phyloP scores from a whole-genome alignment of 2,329 filamentous ascomycete species.

The Onygenales sp. region DNA sequence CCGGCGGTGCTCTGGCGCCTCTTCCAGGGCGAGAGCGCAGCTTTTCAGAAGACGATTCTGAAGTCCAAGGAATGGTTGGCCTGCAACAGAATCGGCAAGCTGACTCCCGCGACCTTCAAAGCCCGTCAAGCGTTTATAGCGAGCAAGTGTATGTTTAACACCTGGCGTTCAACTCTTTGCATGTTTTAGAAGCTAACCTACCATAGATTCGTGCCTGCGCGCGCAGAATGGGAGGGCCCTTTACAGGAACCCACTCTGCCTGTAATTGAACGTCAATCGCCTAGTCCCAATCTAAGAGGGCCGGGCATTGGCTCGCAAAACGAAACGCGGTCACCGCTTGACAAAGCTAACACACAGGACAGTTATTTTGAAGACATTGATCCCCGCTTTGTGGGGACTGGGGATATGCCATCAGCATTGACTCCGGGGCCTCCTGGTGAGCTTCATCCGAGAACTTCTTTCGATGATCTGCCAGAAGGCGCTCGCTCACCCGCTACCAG shows the following conservation, averaged over 20 bases:
- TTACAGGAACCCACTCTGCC: slow-evolving; percentile 4
- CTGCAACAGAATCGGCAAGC: slow-evolving; percentile 50
- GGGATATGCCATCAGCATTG: slow-evolving; percentile 27
- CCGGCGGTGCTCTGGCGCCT: slow-evolving; percentile 32
- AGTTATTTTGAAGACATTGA: slow-evolving; percentile 91
- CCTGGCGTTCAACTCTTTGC: slow-evolving; percentile 1
- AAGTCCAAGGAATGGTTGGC: slow-evolving; percentile 65
- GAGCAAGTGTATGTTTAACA: slow-evolving; percentile 56
- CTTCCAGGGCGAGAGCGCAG: slow-evolving; percentile 3
- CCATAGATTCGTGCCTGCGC: slow-evolving; percentile 36
- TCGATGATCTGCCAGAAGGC: slow-evolving; percentile 55
- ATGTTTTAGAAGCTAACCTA: neutral
- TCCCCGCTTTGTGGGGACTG: slow-evolving; percentile 62
- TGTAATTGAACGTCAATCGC: slow-evolving; percentile 8
- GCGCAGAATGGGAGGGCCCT: slow-evolving; percentile 25
- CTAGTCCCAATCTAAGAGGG: slow-evolving; percentile 8
- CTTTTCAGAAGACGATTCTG: slow-evolving; percentile 54
- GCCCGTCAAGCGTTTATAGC: slow-evolving; percentile 64
- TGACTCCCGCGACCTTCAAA: slow-evolving; percentile 43
- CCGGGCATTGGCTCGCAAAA: slow-evolving; percentile 9
- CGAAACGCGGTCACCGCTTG: slow-evolving; percentile 15
- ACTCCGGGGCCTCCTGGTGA: slow-evolving; percentile 30
- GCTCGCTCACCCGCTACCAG: slow-evolving; percentile 65
- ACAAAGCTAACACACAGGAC: slow-evolving; percentile 30
- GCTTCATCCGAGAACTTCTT: slow-evolving; percentile 38